phyloP scores from a whole-genome alignment of 768 basidiomycete genomes.

The Lentinula boryana region DNA sequence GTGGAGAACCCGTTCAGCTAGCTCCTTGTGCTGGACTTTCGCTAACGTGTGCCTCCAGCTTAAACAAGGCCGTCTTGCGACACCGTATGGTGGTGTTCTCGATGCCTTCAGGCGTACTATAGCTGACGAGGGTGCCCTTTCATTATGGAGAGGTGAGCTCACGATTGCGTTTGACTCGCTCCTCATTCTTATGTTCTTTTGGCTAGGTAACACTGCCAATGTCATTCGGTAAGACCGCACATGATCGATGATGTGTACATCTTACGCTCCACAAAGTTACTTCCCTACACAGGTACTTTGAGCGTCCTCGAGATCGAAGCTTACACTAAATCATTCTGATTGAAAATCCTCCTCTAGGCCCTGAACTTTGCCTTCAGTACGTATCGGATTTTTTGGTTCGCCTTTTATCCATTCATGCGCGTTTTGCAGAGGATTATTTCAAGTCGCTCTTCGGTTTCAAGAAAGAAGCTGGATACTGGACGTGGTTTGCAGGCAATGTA shows the following conservation, averaged over 20 bases:
- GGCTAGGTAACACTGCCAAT: constrained; percentile 94
- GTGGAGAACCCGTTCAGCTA: constrained; percentile 27
- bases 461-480: constrained; percentile 97
- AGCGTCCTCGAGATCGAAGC: background rate
- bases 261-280: constrained; percentile 60
- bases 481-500: constrained; percentile 97
- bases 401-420: constrained; percentile 4
- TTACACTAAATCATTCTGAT: background rate
- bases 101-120: constrained; percentile 94
- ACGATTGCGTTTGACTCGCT: background rate
- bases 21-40: background rate
- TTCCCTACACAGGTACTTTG: constrained; percentile 96
- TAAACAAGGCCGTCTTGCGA: constrained; percentile 96
- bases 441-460: constrained; percentile 99
- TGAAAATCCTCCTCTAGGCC: background rate
- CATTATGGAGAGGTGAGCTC: constrained; percentile 69
- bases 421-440: constrained; percentile 85
- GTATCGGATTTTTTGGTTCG: constrained; percentile 26
- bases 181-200: background rate
- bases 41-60: constrained; percentile 56
- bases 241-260: background rate
- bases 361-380: constrained; percentile 94
- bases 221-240: constrained; percentile 55
- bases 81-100: constrained; percentile 92
- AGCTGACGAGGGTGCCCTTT: constrained; percentile 89